A percentile compares a stretch with the other conserved stretches of the same genome.
Evolutionary conservation across 2,329 filamentous ascomycete species (phyloP).

Genomic region (Bisporella sp.): DNA sequence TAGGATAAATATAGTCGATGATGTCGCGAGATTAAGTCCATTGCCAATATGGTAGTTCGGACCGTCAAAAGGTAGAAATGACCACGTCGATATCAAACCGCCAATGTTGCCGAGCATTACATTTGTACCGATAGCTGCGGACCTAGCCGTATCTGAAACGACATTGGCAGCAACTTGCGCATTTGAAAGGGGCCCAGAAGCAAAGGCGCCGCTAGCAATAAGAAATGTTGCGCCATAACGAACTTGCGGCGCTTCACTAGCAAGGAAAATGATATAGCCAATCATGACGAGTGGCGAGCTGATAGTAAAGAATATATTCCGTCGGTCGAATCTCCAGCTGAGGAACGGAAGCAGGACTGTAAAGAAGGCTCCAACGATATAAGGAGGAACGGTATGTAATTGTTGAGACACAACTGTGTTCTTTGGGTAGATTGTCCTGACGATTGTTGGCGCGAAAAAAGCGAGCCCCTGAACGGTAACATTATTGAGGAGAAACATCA

Average conservation of each 20-base stretch:
- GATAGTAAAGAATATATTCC: conserved; percentile 53
- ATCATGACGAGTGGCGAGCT: conserved; percentile 57
- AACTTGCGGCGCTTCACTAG: conserved; percentile 40
- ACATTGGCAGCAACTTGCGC: conserved; percentile 65
- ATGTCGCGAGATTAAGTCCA: conserved; percentile 59
- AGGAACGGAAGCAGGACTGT: conserved; percentile 54
- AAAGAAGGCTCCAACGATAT: conserved; percentile 62
- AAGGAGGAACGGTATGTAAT: conserved; percentile 64
- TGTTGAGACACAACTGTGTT: conserved; percentile 55
- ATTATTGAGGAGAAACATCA: conserved; percentile 39
- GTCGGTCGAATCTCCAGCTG: conserved; percentile 52
- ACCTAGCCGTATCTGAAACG: conserved; percentile 35
- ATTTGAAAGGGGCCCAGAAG: conserved; percentile 57
- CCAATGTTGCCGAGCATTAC: conserved; percentile 72
- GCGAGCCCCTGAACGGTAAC: conserved; percentile 65
- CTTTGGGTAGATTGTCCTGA: conserved; percentile 58
- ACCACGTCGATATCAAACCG: conserved; percentile 59
- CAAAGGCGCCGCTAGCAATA: conserved; percentile 57
- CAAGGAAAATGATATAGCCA: conserved; percentile 66
- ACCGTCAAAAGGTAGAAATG: conserved; percentile 53
- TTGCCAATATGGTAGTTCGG: conserved; percentile 67
- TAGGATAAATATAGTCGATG: conserved; percentile 44
- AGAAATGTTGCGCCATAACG: conserved; percentile 67
- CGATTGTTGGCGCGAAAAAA: conserved; percentile 66
- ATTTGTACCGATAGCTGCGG: conserved; percentile 46